Evolutionary conservation across 345 rosid species (phyloP), one percentile per base, ranked within the genome.

Genomic region (Adansonia digitata): DNA sequence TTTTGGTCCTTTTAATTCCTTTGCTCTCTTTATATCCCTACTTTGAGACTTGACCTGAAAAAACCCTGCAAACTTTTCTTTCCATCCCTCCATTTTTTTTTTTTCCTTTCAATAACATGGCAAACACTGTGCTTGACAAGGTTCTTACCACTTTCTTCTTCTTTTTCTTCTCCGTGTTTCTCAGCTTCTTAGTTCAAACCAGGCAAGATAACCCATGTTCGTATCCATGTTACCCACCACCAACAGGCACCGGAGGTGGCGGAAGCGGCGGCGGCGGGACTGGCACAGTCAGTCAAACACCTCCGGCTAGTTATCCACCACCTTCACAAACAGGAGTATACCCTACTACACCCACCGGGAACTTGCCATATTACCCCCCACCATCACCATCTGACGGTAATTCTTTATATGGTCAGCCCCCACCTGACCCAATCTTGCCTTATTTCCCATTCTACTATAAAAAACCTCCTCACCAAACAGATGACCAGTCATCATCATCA

Each of bases 201-300:
- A 66, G 70, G 53, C 83, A 92, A 29, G 94, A 92, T 63, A 79
- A 78, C 59, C 78, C 89, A 4, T 94, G 98, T 77, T 80, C 93
- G 2, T 94, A 94, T 77, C 97, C 98, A 39, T 94, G 98, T 77
- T 87, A 86, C 73, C 98, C 97, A 10, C 88, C 97, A 0, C 98
- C 98, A 17, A 78, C 89, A 17, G 88, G 88, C 74, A 24, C 78
- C 49, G 89, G 85, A 4, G 71, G 80, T 18, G 83, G 64, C 8
- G 7, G n/a, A n/a, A n/a, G 37, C 31, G 5, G 82, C 53, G 57
- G 75, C 57, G n/a, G 60, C 68, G 74, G 69, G 2, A 51, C 12
- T 13, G 62, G 71, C 60, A 80, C 76, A 57, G 75, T 20, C 37
- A 78, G 82, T 7, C 84, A 79, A 0, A 42, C 82, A 2, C 49